phyloP scores from a whole-genome alignment of 495 filamentous ascomycete species.

The Podospora pseudocomata region DNA sequence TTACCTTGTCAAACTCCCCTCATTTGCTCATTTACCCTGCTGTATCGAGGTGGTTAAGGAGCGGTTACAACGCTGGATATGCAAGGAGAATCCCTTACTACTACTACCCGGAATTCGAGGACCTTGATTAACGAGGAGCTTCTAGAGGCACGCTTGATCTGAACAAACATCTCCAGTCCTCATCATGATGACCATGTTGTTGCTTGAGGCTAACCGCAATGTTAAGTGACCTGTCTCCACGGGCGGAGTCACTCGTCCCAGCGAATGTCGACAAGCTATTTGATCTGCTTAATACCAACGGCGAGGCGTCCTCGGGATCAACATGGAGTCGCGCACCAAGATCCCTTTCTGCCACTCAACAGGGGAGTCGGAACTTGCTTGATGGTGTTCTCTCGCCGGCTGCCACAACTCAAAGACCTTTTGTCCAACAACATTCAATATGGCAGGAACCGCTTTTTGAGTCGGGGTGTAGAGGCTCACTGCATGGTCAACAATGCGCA shows the following conservation, averaged over 20 bases:
- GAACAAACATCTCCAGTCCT: background rate
- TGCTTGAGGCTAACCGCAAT: background rate
- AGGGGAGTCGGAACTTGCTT: background rate
- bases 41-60: background rate
- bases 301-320: background rate
- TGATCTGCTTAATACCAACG: background rate
- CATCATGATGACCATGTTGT: background rate
- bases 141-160: background rate
- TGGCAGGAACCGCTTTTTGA: background rate
- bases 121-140: background rate
- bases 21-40: background rate
- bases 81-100: background rate
- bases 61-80: background rate
- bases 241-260: background rate
- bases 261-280: background rate
- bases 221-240: background rate
- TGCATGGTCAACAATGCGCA: background rate
- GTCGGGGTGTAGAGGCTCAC: background rate
- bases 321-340: background rate
- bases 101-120: background rate
- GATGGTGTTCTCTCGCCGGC: background rate
- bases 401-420: background rate
- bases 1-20: background rate
- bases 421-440: background rate
- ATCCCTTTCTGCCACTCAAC: background rate